phyloP scores from a whole-genome alignment of 805 yeast genomes.

The Candida namnaoensis region DNA sequence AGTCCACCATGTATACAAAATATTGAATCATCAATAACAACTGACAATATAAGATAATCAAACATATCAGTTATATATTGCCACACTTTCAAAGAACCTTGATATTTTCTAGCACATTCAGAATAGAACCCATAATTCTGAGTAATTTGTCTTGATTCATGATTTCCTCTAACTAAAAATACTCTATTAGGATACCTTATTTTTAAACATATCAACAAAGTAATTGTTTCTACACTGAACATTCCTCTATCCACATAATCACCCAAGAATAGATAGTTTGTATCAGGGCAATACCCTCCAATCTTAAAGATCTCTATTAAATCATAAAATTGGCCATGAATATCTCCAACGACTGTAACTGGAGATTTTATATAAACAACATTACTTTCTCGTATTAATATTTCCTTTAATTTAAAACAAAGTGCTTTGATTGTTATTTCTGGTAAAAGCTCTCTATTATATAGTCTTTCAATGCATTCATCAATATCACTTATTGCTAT shows the following conservation, averaged over 20 bases:
- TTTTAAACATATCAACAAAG: slow-evolving; percentile 72
- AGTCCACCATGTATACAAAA: slow-evolving; percentile 97
- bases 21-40: slow-evolving; percentile 80
- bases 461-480: slow-evolving; percentile 58
- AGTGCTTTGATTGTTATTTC: slow-evolving; percentile 63
- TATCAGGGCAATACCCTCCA: slow-evolving; percentile 89
- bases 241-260: slow-evolving; percentile 96
- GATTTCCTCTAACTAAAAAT: slow-evolving; percentile 84
- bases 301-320: slow-evolving; percentile 85
- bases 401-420: slow-evolving; percentile 77
- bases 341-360: slow-evolving; percentile 93
- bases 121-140: slow-evolving; percentile 96
- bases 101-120: slow-evolving; percentile 83
- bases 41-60: slow-evolving; percentile 83
- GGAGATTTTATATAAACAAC: slow-evolving; percentile 81
- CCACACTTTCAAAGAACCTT: slow-evolving; percentile 75
- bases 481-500: slow-evolving; percentile 44
- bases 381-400: slow-evolving; percentile 72
- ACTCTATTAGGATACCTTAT: slow-evolving; percentile 83
- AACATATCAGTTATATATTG: slow-evolving; percentile 82
- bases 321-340: slow-evolving; percentile 96
- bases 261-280: slow-evolving; percentile 88
- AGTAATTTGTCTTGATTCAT: slow-evolving; percentile 93
- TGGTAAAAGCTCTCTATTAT: slow-evolving; percentile 57
- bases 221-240: slow-evolving; percentile 88